Conservation (phyloP, 371 early-diverging fungal species). For the Rhizomucor miehei region DNA sequence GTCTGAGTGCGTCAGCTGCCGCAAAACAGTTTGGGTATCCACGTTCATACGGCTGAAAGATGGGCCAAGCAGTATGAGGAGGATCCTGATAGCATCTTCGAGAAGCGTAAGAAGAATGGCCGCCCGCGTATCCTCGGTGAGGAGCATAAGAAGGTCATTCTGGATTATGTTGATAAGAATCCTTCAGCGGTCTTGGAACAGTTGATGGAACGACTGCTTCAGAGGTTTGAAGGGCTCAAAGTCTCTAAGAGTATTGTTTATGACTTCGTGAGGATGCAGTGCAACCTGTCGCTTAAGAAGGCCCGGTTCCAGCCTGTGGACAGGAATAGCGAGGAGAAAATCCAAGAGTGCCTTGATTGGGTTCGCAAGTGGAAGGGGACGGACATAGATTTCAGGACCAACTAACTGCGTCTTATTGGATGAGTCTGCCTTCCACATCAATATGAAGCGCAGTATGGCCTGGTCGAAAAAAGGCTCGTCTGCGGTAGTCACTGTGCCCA, state of each 20-base stretch:
- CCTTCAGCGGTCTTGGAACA: constrained; percentile 1
- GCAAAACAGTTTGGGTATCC: constrained; percentile 11
- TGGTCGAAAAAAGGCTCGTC: constrained; percentile 16
- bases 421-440: constrained; percentile 14
- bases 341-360: constrained; percentile 7
- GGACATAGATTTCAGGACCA: neutral
- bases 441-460: constrained; percentile 19
- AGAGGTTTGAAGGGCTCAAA: constrained; percentile 4
- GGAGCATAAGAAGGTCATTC: too few relatives aligned
- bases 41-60: constrained; percentile 11
- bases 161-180: neutral
- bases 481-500: constrained; percentile 13
- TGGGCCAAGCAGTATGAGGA: constrained; percentile 9
- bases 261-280: constrained; percentile 7
- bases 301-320: constrained; percentile 2
- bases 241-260: constrained; percentile 6
- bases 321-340: constrained; percentile 1
- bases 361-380: neutral
- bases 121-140: too few relatives aligned
- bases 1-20: constrained; percentile 10
- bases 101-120: too few relatives aligned
- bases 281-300: constrained; percentile 12
- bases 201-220: neutral
- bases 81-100: constrained; percentile 15
- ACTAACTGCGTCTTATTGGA: constrained; percentile 12